phyloP scores from a whole-genome alignment of 257 asterid species.

The Cruciata laevipes region DNA sequence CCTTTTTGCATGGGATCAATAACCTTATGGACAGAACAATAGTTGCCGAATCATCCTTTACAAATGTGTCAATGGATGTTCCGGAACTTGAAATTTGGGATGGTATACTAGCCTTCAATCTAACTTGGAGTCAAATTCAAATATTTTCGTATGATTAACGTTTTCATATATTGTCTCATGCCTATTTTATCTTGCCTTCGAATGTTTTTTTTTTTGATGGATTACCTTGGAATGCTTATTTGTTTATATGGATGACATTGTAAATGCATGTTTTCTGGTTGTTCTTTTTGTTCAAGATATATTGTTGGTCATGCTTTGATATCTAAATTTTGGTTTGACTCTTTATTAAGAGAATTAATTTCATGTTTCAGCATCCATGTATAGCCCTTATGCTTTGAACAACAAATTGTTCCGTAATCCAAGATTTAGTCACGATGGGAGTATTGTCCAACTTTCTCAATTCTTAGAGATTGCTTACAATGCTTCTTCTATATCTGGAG shows the following conservation, averaged over 20 bases:
- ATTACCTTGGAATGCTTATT: too few species aligned
- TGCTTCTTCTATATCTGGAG: conserved; percentile 59
- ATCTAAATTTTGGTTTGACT: too few species aligned
- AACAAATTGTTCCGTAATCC: conserved; percentile 46
- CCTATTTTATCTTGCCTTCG: neutral
- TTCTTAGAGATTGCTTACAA: conserved; percentile 56
- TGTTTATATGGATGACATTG: too few species aligned
- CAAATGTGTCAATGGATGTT: conserved; percentile 23
- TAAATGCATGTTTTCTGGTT: too few species aligned
- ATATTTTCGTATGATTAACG: neutral
- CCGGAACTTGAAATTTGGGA: conserved; percentile 34
- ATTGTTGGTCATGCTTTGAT: too few species aligned
- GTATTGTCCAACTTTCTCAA: conserved; percentile 38
- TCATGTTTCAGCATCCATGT: conserved; percentile 50
- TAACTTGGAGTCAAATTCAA: conserved; percentile 62
- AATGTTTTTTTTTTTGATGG: too few species aligned
- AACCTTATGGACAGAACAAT: conserved; percentile 45
- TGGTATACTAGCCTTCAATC: conserved; percentile 56
- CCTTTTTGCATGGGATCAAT: conserved; percentile 77
- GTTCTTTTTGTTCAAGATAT: too few species aligned
- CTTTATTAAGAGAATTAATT: conserved; percentile 1
- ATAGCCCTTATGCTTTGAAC: conserved; percentile 22
- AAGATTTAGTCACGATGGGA: conserved; percentile 32
- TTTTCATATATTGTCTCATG: conserved; percentile 4
- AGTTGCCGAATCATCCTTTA: conserved; percentile 31